phyloP scores from a whole-genome alignment of 441 rosid genomes.

The Populus tomentosa region DNA sequence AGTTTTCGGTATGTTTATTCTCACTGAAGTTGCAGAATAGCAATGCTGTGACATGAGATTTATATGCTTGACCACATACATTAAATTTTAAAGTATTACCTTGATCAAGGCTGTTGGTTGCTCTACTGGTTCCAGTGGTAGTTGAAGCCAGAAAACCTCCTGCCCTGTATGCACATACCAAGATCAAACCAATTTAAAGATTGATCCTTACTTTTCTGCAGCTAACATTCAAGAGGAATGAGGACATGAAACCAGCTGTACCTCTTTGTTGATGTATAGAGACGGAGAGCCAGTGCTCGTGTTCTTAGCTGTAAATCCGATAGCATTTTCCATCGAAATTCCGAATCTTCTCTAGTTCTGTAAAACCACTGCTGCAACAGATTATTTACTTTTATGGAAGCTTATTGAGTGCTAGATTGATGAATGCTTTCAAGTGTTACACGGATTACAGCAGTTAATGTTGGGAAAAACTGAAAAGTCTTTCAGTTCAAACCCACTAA shows the following conservation, averaged over 20 bases:
- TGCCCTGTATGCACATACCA: conserved; percentile 19
- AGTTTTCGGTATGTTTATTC: background rate
- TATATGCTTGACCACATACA: background rate
- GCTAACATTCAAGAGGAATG: background rate
- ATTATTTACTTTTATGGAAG: conserved; percentile 18
- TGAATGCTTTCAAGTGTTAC: background rate
- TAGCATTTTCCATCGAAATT: conserved; percentile 41
- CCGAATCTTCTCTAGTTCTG: conserved; percentile 45
- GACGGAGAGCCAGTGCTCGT: conserved; percentile 29
- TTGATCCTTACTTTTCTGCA: too few species aligned
- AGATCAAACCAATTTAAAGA: background rate
- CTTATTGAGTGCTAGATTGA: background rate
- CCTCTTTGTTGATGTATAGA: conserved; percentile 32
- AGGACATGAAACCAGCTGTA: conserved; percentile 3
- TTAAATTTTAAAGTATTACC: conserved; percentile 17
- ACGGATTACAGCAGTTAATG: background rate
- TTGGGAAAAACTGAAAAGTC: background rate
- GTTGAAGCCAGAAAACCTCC: conserved; percentile 12
- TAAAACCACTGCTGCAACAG: conserved; percentile 23
- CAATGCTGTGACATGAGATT: background rate
- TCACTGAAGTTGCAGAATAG: background rate
- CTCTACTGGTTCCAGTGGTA: conserved; percentile 4
- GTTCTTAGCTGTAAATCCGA: conserved; percentile 39
- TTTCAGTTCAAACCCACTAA: background rate
- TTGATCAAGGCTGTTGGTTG: conserved; percentile 1